These are phyloP conservation scores for Euphorbia peplus DNA, from an alignment of 345 rosid genomes.

Conservation along the genomic window DNA sequence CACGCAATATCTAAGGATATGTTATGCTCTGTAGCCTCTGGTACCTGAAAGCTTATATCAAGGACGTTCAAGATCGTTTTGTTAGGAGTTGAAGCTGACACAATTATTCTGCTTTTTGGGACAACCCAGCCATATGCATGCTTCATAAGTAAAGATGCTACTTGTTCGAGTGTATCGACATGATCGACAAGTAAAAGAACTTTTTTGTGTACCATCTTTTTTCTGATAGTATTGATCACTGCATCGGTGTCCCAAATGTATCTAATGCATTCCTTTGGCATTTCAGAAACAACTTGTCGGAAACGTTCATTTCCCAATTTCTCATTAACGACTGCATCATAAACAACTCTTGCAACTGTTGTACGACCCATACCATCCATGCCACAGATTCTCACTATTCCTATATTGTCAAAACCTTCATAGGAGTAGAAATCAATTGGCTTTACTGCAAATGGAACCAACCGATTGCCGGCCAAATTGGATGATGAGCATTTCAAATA, in stretches of 20 bases:
- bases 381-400: conserved; percentile 4
- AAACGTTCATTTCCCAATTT: background rate
- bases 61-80: background rate
- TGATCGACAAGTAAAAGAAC: conserved; percentile 5
- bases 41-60: background rate
- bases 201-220: background rate
- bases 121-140: background rate
- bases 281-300: conserved; percentile 4
- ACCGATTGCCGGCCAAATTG: background rate
- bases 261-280: background rate
- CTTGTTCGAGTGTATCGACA: background rate
- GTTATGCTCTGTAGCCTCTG: too few relatives aligned
- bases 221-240: background rate
- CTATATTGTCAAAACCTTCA: background rate
- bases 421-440: background rate
- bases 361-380: conserved; percentile 1
- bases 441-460: background rate
- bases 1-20: conserved; percentile 3
- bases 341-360: conserved; percentile 4
- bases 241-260: background rate
- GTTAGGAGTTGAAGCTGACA: background rate
- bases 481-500: background rate
- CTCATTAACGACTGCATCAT: background rate
- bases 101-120: background rate
- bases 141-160: background rate